Percentiles rank a stretch among this genome's conserved stretches.
phyloP scores from a whole-genome alignment of 192 early-diverging fungal genomes.

The Lunasporangiospora selenospora region DNA sequence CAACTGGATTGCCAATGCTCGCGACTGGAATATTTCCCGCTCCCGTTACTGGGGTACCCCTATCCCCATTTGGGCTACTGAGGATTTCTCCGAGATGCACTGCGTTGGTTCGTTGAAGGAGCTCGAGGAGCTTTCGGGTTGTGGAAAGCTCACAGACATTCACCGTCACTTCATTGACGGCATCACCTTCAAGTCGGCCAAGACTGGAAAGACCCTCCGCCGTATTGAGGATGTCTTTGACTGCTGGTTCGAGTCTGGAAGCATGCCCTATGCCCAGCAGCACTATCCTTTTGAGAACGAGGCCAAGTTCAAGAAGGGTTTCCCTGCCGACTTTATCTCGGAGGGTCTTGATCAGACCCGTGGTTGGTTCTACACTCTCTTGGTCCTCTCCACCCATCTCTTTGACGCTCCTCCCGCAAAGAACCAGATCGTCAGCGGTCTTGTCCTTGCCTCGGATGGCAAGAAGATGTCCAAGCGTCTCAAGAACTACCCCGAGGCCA shows the following conservation, averaged over 20 bases:
- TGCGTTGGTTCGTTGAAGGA: conserved; percentile 93
- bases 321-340: conserved; percentile 99
- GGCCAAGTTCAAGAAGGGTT: conserved; percentile 82
- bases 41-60: conserved; percentile 99
- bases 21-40: conserved; percentile 98
- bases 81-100: conserved; percentile 81
- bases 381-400: conserved; percentile 96
- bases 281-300: conserved; percentile 99
- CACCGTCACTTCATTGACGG: conserved; percentile 98
- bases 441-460: conserved; percentile 95
- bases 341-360: conserved; percentile 99
- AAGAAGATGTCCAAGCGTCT: conserved; percentile 99
- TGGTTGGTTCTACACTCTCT: conserved; percentile 99
- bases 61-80: conserved; percentile 96
- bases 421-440: conserved; percentile 97
- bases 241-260: conserved; percentile 98
- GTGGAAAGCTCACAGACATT: conserved; percentile 85
- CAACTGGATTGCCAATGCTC: conserved; percentile 95
- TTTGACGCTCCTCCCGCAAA: conserved; percentile 95
- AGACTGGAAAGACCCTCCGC: conserved; percentile 81
- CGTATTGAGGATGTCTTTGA: conserved; percentile 98
- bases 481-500: conserved; percentile 98
- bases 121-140: conserved; percentile 87
- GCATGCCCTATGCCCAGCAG: conserved; percentile 99
- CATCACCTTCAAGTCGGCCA: conserved; percentile 94